Base-by-base conservation (phyloP, 352 stramenopile genomes). In the Globisporangium echinulatum region DNA sequence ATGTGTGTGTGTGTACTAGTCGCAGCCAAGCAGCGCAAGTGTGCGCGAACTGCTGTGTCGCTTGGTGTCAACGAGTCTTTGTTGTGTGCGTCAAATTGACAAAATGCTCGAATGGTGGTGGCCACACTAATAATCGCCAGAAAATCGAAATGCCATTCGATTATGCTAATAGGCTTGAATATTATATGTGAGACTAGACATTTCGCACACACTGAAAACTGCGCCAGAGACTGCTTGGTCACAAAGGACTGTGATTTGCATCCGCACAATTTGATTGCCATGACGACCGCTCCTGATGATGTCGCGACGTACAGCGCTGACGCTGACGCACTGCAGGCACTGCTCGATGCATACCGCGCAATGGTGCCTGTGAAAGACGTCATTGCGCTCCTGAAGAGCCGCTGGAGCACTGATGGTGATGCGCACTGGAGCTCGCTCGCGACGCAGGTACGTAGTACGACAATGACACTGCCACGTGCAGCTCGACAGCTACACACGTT, bases 321-420 rank as follows among this genome's bases (percentile, higher is more conserved):
- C 9, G 36, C 7, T 25, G 13, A 43, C 5, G 19, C 39, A 61
- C 55, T 87, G 58, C 69, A 67, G 64, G 53, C 47, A 53, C 62
- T 88, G 39, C 55, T 90, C 17, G 72, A 82, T 46, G 74, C 74
- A 17, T 93, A 90, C 68, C 73, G 83, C 11, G 75, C 75, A 2
- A 87, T 90, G 81, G 54, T 74, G 14, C 79, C 83, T 3, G 74
- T 83, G 17, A 70, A 74, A 38, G 50, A 68, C 1, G 39, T 90
- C 9, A 55, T 91, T 3, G 47, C 61, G 1, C 40, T 54, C 39
- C 67, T 90, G 56, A 72, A 78, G 63, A 59, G 15, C 59, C 62
- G 9, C 69, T 79, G 15, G 49, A 40, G 33, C 46, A 59, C 14
- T 7, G 33, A 46, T 1, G 52, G 48, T 1, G 52, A 74, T 4